Conservation (phyloP, 352 stramenopile species). For the Phytophthora pini region DNA sequence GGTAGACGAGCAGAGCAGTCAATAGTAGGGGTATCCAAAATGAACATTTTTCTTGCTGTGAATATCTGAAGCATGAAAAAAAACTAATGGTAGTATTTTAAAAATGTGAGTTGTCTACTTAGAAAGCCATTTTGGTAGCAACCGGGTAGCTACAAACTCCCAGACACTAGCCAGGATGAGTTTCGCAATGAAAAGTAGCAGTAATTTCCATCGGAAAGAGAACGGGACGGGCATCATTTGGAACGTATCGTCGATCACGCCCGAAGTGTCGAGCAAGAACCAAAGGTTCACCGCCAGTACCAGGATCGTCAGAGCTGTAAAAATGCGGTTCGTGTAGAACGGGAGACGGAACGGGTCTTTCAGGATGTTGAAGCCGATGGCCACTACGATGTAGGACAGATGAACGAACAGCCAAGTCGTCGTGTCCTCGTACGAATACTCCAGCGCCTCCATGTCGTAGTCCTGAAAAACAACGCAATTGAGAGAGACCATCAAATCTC, state of each 20-base stretch:
- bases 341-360: slow-evolving; percentile 56
- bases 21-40: too few relatives aligned
- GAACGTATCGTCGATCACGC: slow-evolving; percentile 45
- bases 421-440: slow-evolving; percentile 55
- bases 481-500: slow-evolving; percentile 17
- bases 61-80: too few relatives aligned
- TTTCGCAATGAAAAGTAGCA: slow-evolving; percentile 50
- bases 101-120: not conserved
- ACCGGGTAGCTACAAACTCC: slow-evolving; percentile 36
- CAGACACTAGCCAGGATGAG: slow-evolving; percentile 30
- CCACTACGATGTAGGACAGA: slow-evolving; percentile 58
- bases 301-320: slow-evolving; percentile 33
- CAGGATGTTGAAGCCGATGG: slow-evolving; percentile 59
- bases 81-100: too few relatives aligned
- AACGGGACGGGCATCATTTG: slow-evolving; percentile 52
- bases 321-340: slow-evolving; percentile 58
- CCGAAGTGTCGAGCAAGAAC: slow-evolving; percentile 55
- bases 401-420: slow-evolving; percentile 68
- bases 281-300: slow-evolving; percentile 53
- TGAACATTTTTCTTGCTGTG: too few relatives aligned
- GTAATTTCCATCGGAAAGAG: slow-evolving; percentile 48
- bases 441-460: slow-evolving; percentile 44
- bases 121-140: slow-evolving; percentile 21
- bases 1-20: slow-evolving; percentile 5
- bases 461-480: slow-evolving; percentile 50